Conservation (phyloP, 495 filamentous ascomycete genomes). For the Xylaria palmicola region DNA sequence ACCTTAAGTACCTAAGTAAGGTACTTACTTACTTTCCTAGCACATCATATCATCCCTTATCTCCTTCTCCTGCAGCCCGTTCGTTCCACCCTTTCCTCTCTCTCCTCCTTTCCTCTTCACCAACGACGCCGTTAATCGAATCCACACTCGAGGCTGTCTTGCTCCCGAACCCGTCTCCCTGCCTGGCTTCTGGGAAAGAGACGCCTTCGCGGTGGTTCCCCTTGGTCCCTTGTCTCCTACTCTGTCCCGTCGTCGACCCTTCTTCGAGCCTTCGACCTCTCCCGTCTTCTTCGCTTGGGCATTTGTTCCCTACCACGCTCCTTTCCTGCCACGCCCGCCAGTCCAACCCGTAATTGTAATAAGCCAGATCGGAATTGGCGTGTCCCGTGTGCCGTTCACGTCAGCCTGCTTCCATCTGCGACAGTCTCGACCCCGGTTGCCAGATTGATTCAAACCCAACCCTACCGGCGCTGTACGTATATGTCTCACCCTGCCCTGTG, state of each 20-base stretch:
- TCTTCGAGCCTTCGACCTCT: slow-evolving; percentile 1
- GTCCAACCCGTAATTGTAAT: slow-evolving; percentile 15
- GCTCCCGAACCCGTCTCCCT: not conserved
- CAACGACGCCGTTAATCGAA: slow-evolving; percentile 8
- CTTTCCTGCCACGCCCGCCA: slow-evolving; percentile 3
- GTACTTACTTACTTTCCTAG: too few relatives aligned
- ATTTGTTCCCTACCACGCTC: slow-evolving; percentile 19
- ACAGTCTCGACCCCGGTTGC: not conserved
- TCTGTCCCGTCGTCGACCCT: not conserved
- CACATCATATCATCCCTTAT: slow-evolving; percentile 5
- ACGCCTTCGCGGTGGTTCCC: not conserved
- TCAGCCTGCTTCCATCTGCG: slow-evolving; percentile 12
- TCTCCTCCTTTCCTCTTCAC: slow-evolving; percentile 1
- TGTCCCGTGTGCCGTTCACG: slow-evolving; percentile 1
- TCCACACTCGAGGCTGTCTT: not conserved
- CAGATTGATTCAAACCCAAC: slow-evolving; percentile 1
- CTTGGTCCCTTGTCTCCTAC: not conserved
- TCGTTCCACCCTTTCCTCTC: not conserved
- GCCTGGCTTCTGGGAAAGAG: slow-evolving; percentile 7
- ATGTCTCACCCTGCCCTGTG: not conserved
- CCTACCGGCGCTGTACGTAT: not conserved
- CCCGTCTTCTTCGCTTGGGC: not conserved
- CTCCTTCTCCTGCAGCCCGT: not conserved
- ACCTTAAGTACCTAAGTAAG: too few relatives aligned
- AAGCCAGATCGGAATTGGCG: slow-evolving; percentile 10